Base-by-base conservation (phyloP, 768 basidiomycete genomes). In the Chalciporus pseudorubinellus region DNA sequence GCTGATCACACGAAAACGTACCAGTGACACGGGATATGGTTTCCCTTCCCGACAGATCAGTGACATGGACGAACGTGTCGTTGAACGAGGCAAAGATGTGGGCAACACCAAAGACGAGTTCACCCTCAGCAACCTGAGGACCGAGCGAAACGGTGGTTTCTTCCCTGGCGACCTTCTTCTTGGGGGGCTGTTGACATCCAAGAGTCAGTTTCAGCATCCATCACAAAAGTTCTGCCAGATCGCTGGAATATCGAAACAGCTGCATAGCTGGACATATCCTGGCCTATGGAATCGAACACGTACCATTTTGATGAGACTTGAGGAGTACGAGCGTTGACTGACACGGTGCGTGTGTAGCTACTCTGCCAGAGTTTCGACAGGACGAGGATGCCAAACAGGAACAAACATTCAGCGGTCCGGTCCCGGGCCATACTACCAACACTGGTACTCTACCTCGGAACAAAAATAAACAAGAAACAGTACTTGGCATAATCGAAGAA, bases 1-100 rank as follows among this genome's bases (percentile, higher is more conserved):
- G 7, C 4, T 7, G 6, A 29, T 13, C 6, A 20, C 20, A 16
- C 13, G 24, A 39, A 18, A 9, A 74, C 82, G 63, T 52, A 89
- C 95, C 95, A 60, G 97, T 98, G 57, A 98, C 93, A 68, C 97
- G 92, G 63, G 92, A 91, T 77, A 99, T 93, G 70, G 97, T 99
- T 80, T 98, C 97, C 79, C 92, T 95, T 65, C 97, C 97, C 20
- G 94, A 94, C 52, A 98, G 76, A 89, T 98, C 97, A 72, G 97
- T 99, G 66, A 99, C 80, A 71, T 99, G 97, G 61, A 99, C 97
- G 73, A 98, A 98, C 52, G 97, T 99, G 69, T 99, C 97, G 76
- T 99, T 99, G 85, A 99, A 99, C 51, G 93, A 95, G 36, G 97
- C 95, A 64, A 89, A 98, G 77, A 98, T 98, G 79, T 95, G 95